Evolutionary conservation across 441 rosid species (phyloP).

Genomic region (Populus hybrid): DNA sequence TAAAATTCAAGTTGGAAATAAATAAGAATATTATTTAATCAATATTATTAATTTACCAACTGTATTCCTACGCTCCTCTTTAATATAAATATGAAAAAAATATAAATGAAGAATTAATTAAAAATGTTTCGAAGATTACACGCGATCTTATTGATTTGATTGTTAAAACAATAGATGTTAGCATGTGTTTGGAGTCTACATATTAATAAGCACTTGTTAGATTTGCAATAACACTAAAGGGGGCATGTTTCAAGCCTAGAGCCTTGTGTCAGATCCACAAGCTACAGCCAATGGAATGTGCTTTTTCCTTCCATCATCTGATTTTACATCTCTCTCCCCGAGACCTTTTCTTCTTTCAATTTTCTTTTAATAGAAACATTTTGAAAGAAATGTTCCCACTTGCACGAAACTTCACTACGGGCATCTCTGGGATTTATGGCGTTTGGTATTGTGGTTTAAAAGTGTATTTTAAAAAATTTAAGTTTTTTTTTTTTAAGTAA

Average conservation of each 20-base stretch:
- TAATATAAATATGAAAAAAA: not conserved
- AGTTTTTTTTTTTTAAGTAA: too few species aligned
- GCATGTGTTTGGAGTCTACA: not conserved
- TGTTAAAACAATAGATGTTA: not conserved
- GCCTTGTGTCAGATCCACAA: slow-evolving; percentile 6
- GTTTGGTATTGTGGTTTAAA: too few species aligned
- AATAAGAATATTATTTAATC: too few species aligned
- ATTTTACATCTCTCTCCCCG: not conserved
- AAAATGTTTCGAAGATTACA: not conserved
- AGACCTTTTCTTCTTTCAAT: not conserved
- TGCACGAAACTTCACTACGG: not conserved
- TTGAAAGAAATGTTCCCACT: not conserved
- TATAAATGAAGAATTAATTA: not conserved
- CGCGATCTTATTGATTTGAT: not conserved
- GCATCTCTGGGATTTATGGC: not conserved
- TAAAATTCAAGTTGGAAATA: too few species aligned
- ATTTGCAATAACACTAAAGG: not conserved
- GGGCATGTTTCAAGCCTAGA: slow-evolving; percentile 4
- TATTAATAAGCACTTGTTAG: too few species aligned
- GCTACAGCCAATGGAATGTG: not conserved
- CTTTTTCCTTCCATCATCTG: not conserved
- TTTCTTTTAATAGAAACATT: too few species aligned
- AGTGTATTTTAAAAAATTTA: too few species aligned
- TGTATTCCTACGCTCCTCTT: too few species aligned
- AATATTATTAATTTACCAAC: too few species aligned